Evolutionary conservation across 2,329 filamentous ascomycete genomes (phyloP), one percentile per base, ranked within the genome.

Genomic region (Talaromyces sp.): DNA sequence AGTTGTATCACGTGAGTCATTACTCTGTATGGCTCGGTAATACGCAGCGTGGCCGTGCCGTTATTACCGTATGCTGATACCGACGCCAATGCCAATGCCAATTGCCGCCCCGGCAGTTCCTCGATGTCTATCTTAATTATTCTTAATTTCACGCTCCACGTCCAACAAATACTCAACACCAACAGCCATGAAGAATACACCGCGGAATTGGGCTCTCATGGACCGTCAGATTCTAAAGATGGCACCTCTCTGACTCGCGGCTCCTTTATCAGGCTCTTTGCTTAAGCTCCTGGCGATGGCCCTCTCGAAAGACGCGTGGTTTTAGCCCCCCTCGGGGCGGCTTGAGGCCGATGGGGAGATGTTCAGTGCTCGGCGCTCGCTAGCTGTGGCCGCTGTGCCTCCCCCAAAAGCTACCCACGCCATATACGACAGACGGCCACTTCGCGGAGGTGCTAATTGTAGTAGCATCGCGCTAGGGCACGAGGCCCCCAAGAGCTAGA

Each of bases 321-420:
- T 56, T 56, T 34, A 56, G 55, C 55, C 55, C 55, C 55, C 55
- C 44, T 54, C 30, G 50, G 50, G 30, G 50, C 50, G 50, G 50
- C 23, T 47, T 18, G 18, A 4, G 44, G 18, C 44, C 44, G 44
- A 47, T 27, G 44, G 44, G 8, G 44, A 47, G 44, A 47, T 3
- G 8, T 27, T 27, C 44, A 47, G 18, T 47, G 44, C 44, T 47
- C 44, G 44, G 44, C 44, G 18, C 44, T 47, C 44, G 44, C 44
- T 27, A 47, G 10, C 27, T 28, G 16, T 16, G 50, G 12, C 12
- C 50, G 10, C 50, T 53, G 10, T 30, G 50, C 5, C 27, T 53
- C 16, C 27, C 30, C 16, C 36, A 16, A 40, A 40, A n/a, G 36
- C 36, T 7, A 40, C 16, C 36, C 36, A 40, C n/a, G 36, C 36